Percentiles rank a stretch among this genome's conserved stretches.
These are phyloP conservation scores for Hirschfeldia incana DNA, from an alignment of 345 rosid genomes.

Conservation along the genomic window DNA sequence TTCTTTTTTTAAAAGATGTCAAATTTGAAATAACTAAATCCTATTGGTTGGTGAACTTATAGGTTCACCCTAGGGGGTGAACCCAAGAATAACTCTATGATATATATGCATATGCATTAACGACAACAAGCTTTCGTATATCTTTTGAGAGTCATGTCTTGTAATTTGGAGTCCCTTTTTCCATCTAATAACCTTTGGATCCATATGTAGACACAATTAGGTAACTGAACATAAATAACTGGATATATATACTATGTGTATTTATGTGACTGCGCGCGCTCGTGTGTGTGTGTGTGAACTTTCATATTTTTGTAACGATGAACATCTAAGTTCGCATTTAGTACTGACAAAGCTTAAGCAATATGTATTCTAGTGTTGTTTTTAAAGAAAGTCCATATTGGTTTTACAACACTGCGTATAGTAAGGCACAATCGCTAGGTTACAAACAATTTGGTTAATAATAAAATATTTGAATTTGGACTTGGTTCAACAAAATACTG, in stretches of 20 bases:
- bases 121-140: constrained; percentile 15
- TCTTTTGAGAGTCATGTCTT: constrained; percentile 28
- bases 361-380: not conserved
- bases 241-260: not conserved
- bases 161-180: not conserved
- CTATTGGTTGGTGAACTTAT: too few relatives aligned
- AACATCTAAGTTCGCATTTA: not conserved
- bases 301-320: not conserved
- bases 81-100: too few relatives aligned
- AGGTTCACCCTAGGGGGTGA: too few relatives aligned
- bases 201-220: constrained; percentile 4
- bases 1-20: too few relatives aligned
- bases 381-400: not conserved
- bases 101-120: not conserved
- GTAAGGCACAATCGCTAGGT: not conserved
- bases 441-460: constrained; percentile 1
- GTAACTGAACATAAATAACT: constrained; percentile 2
- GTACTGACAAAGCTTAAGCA: not conserved
- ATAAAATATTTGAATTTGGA: constrained; percentile 6
- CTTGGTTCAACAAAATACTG: constrained; percentile 2
- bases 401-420: not conserved
- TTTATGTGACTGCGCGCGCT: not conserved
- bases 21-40: too few relatives aligned
- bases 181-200: constrained; percentile 2
- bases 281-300: not conserved